Base-by-base conservation (phyloP, 106 monocot genomes). In the Platanthera guangdongensis region DNA sequence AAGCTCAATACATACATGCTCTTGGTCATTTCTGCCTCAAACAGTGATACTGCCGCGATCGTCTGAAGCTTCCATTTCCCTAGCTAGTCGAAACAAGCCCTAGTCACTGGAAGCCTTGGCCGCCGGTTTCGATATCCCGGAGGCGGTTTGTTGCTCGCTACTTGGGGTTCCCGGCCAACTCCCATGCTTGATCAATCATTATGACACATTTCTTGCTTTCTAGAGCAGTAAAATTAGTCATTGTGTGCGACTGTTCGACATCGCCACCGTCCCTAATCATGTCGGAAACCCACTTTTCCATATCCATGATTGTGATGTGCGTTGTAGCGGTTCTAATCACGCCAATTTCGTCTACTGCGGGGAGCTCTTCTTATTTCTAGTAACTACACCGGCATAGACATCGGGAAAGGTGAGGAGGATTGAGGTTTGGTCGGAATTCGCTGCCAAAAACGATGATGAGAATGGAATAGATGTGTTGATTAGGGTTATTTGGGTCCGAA, bases 221-320 rank as follows among this genome's bases (percentile, higher is more conserved):
- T n/a, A 1, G 12, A 67, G 67, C 67, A 30, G 30, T 30, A 30
- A 19, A 67, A 30, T 30, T 64, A 9, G 64, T 64, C 18, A n/a
- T 25, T 25, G 67, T 67, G 11, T 67, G 32, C 67, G 67, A 30
- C 67, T 32, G 25, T 67, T 67, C 67, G 30, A 67, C 67, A 32
- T 67, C 32, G 67, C 67, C 67, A 30, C 67, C 11, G 12, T 3
- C 30, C 67, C 67, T 3, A 67, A 67, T 39, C 7, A 32, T 2
- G 67, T 30, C 30, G 28, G 28, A 7, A 67, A 67, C 32, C 67
- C 67, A 11, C 30, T 67, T 32, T 67, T 67, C 67, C 30, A 30
- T 32, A 32, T 67, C 67, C 39, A 13, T 30, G 67, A 30, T 12
- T 11, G 67, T 10, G 30, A 30, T 25, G 67, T 67, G 22, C 67